Base-by-base conservation (phyloP, 75 land plant species). In the Isoetes taiwanensis region DNA sequence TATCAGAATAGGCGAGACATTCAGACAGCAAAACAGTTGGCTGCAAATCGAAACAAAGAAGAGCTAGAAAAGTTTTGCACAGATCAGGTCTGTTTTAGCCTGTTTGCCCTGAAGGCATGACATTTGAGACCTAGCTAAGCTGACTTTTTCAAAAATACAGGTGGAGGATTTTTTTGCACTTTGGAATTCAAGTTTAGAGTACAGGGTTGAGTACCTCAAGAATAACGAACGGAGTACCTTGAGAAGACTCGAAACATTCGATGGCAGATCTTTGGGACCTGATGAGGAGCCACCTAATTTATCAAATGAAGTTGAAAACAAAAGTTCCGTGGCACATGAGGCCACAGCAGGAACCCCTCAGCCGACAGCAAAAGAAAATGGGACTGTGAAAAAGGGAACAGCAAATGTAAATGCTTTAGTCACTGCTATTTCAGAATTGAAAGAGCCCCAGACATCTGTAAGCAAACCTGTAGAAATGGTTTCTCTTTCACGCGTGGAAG, bases 181-280 rank as follows among this genome's bases (percentile, higher is more conserved):
- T 34, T 84, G 82, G 85, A 84, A 79, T 63, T 78, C 41, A 3
- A 58, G 84, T 61, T 64, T 69, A 33, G 80, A 81, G 28, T 87
- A 83, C 59, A 69, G 97, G n/a, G 66, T 25, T 17, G 79, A 72
- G 6, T 91, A 91, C 32, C 42, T 84, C 19, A 76, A 67, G 33
- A 70, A 68, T 62, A 91, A 91, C 58, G 59, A 46, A 34, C 38
- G 53, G 48, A 91, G 97, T 60, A 91, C 89, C 10, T 26, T 91
- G 34, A 76, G 79, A 65, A 69, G 97, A 39, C 52, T 86, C 32
- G 68, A 54, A 35, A 83, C 95, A 0, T 38, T 75, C 29, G 97
- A 91, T 64, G 97, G 97, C 3, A 74, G 95, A n/a, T 67, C 82
- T 0, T 71, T 86, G 32, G 89, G 85, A 32, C 95, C 83, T 48